Percentiles rank a stretch among this genome's conserved stretches.
phyloP scores from a whole-genome alignment of 352 stramenopile species.

The Pythium aristosporum region DNA sequence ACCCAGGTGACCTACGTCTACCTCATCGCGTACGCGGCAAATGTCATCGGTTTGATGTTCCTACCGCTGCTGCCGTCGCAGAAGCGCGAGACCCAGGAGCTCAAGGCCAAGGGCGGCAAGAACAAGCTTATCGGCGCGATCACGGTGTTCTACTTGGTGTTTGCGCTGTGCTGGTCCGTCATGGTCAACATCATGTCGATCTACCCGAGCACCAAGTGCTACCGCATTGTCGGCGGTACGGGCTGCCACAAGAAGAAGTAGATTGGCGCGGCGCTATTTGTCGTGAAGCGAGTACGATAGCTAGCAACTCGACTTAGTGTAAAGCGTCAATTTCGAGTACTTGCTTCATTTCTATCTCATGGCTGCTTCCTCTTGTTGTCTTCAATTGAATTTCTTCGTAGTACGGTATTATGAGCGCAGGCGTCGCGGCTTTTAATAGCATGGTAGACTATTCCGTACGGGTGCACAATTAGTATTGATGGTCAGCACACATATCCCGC shows the following conservation, averaged over 20 bases:
- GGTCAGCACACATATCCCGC: no score
- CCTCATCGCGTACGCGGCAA: constrained; percentile 22
- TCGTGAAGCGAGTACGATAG: background rate
- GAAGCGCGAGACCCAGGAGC: constrained; percentile 22
- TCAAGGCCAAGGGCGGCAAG: constrained; percentile 23
- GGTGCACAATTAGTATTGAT: no score
- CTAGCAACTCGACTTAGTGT: no score
- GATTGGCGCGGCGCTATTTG: background rate
- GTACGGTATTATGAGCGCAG: no score
- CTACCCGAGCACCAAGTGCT: constrained; percentile 28
- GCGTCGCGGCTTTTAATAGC: no score
- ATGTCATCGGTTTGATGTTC: constrained; percentile 24
- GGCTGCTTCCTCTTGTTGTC: no score
- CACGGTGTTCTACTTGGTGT: constrained; percentile 25
- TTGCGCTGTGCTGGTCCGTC: constrained; percentile 25
- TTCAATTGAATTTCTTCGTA: no score
- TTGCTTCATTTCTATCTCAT: no score
- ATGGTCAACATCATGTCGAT: constrained; percentile 34
- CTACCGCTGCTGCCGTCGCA: constrained; percentile 28
- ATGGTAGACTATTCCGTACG: no score
- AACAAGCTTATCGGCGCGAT: constrained; percentile 22
- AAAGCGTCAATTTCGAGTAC: no score
- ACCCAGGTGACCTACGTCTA: constrained; percentile 24
- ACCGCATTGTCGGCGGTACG: constrained; percentile 26
- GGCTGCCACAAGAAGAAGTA: constrained; percentile 22